Evolutionary conservation across 257 asterid species (phyloP), one percentile per base, ranked within the genome.

Genomic region (Anisodus acutangulus): DNA sequence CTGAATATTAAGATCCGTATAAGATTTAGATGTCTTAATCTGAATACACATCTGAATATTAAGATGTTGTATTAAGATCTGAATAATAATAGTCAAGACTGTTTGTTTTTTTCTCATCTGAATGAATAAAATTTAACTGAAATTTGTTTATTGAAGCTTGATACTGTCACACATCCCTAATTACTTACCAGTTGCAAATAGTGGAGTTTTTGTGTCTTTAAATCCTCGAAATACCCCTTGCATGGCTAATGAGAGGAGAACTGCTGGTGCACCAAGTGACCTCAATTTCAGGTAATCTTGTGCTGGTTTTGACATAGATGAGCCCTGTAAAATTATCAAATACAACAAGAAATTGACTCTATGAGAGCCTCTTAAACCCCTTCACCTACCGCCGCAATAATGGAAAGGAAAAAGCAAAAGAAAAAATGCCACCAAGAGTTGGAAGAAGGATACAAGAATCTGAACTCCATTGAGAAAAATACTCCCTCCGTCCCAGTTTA

Each of bases 181-280:
- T 76, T 51, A 67, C 86, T 87, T 84, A 86, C 96, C 92, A 71
- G 97, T 92, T 82, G 95, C 98, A 81, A 86, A 93, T 19, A 93
- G 86, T 1, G 98, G 97, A 70, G 95, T 94, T 89, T 86, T 92
- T 0, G 98, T 94, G 89, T 94, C 94, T 86, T 94, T 94, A 53
- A 92, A 79, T 66, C 98, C 98, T 37, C 97, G 94, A 84, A 92
- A 94, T 2, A 94, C 97, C 16, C 97, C 98, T 86, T 94, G 97
- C 97, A 90, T 91, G 16, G 98, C 93, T 87, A 94, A 83, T 1
- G 98, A 94, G 57, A 94, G 85, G 45, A 93, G 95, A 85, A 93
- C 94, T 4, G 98, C 96, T 0, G 98, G 97, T 6, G 98, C 94
- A 0, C 98, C 97, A 4, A 94, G 89, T 79, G 98, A 92, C 78